Base-by-base conservation (phyloP, 345 rosid species). In the Aquilaria yunnanensis region DNA sequence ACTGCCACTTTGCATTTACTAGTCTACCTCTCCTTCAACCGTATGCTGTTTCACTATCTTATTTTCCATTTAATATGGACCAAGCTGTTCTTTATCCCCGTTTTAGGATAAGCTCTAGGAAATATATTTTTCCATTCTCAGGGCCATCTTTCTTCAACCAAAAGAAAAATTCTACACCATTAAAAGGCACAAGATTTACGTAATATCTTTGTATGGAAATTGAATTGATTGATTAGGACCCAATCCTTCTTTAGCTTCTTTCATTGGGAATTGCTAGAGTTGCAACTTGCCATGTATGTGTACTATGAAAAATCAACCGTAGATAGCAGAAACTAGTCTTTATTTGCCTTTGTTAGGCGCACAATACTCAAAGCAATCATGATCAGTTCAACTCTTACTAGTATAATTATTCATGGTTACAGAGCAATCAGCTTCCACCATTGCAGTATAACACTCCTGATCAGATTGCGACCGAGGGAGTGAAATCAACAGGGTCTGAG, bases 391-490 rank as follows among this genome's bases (percentile, higher is more conserved):
- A 45, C 10, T 12, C 51, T 47, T 29, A 34, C 63, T 33, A 50
- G 57, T 32, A 37, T 59, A 29, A 65, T 50, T 54, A 23, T 61
- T 33, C 16, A 33, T 34, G 29, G 37, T 60, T 72, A 72, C 66
- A 66, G 14, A 43, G 63, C 56, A 68, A 64, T 32, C 32, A 58
- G 32, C 33, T 43, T 54, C n/a, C 56, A 47, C 34, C 54, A 55
- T 10, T 48, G 62, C 58, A 63, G 45, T 57, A 63, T 30, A 56
- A 60, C 60, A 64, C 67, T 41, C 59, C 60, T 59, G 68, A 68
- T 77, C 73, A 37, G 51, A 60, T 59, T 58, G 52, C 32, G 72
- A 74, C 62, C 63, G 52, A 55, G 61, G 43, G 56, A n/a, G 62
- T 48, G 64, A 51, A 57, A 11, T 12, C n/a, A 32, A 54, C 48